Percentiles rank a stretch among this genome's conserved stretches.
Conservation (phyloP, 1,284 basidiomycete species). For the Malassezia nana region DNA sequence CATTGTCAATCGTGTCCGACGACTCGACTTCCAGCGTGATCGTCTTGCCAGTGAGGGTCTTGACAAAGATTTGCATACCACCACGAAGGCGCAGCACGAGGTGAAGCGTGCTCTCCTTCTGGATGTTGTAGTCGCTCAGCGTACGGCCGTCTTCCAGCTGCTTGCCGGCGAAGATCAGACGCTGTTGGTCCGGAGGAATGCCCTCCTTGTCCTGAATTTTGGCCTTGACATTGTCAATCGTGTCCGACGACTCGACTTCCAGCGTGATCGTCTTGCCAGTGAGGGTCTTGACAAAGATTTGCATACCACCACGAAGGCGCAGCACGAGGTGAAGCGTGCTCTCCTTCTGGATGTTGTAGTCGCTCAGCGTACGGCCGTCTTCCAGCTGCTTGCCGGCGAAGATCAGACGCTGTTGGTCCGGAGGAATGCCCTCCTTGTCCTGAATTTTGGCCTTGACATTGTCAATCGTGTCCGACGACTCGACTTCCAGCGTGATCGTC, state of each 20-base stretch:
- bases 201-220: no score
- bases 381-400: slow-evolving; percentile 54
- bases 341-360: slow-evolving; percentile 51
- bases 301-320: slow-evolving; percentile 40
- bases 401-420: no score
- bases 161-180: slow-evolving; percentile 52
- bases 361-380: slow-evolving; percentile 51
- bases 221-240: no score
- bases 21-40: no score
- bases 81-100: slow-evolving; percentile 41
- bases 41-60: slow-evolving; percentile 49
- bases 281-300: slow-evolving; percentile 47
- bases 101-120: slow-evolving; percentile 44
- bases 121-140: slow-evolving; percentile 50
- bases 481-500: slow-evolving; percentile 88
- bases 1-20: no score
- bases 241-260: no score
- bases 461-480: no score
- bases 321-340: slow-evolving; percentile 40
- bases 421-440: no score
- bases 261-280: slow-evolving; percentile 56
- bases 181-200: slow-evolving; percentile 51
- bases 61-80: slow-evolving; percentile 27
- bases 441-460: no score
- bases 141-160: slow-evolving; percentile 52